A percentile compares a stretch with the other conserved stretches of the same genome.
Evolutionary conservation across 2,329 filamentous ascomycete species (phyloP).

Genomic region (Fusarium beomiforme): DNA sequence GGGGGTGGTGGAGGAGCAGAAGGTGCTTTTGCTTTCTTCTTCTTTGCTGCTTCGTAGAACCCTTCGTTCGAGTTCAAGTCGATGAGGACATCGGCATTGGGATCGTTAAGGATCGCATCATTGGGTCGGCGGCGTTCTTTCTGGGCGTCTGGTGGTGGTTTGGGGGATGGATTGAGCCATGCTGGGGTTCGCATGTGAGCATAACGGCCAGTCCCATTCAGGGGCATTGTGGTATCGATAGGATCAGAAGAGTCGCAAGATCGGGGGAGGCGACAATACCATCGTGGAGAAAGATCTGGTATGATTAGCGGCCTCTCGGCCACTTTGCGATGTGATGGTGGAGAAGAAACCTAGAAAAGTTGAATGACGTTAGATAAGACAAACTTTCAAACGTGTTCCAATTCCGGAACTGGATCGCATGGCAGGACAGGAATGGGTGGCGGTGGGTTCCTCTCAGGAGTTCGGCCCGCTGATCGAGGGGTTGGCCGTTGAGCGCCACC

Average conservation of each 20-base stretch:
- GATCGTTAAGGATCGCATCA: constrained; percentile 57
- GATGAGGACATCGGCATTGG: constrained; percentile 57
- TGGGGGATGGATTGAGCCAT: constrained; percentile 34
- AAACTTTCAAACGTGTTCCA: constrained; percentile 29
- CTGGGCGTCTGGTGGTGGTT: constrained; percentile 34
- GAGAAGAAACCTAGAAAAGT: constrained; percentile 24
- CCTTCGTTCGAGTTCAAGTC: constrained; percentile 67
- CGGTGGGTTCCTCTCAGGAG: constrained; percentile 36
- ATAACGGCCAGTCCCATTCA: constrained; percentile 45
- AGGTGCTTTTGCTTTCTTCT: constrained; percentile 58
- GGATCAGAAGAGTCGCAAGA: constrained; percentile 36
- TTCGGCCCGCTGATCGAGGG: constrained; percentile 39
- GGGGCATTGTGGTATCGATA: constrained; percentile 43
- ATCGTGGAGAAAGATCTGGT: constrained; percentile 47
- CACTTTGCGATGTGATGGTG: constrained; percentile 27
- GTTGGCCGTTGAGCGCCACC: constrained; percentile 39
- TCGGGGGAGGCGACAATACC: constrained; percentile 46
- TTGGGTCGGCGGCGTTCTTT: constrained; percentile 37
- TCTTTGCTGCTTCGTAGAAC: constrained; percentile 64
- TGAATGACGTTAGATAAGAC: constrained; percentile 38
- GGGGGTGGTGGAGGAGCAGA: constrained; percentile 41
- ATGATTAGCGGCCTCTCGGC: constrained; percentile 35
- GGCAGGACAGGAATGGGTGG: constrained; percentile 36
- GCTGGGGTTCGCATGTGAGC: constrained; percentile 42
- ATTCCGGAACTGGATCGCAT: constrained; percentile 20